Evolutionary conservation across 148 eudicot species (phyloP), one percentile per base, ranked within the genome.

Genomic region (Fallopia convolvulus): DNA sequence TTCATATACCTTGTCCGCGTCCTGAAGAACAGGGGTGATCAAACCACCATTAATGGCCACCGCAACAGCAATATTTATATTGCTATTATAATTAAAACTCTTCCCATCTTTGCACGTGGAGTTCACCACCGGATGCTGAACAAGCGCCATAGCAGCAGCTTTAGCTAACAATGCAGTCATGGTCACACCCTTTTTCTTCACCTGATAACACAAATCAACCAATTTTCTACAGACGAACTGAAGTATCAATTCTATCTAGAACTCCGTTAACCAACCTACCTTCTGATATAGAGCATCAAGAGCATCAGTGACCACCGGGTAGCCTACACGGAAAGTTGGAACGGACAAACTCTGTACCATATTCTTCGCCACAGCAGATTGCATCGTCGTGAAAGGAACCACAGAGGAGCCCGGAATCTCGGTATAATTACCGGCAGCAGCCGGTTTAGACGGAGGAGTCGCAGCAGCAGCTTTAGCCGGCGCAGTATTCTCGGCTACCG

Each of bases 11-110:
- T 94, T 94, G 53, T 94, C 97, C 46, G 98, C 98, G 85, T 92
- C 95, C 82, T 90, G 98, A 55, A 94, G 89, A 83, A 92, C 98
- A 66, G 98, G 98, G 15, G 98, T 94, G 85, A 94, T 94, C 87
- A 94, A 85, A 14, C 98, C 98, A 41, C 92, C 98, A 82, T 92
- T 89, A 46, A 94, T 92, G 2, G 98, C 93, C 87, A 94, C 98
- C 44, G 98, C 98, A 65, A 90, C 93, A 53, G 98, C 98, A 88
- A 94, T 89, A 79, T 94, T 94, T 47, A 94, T 82, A 77, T 82
- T 94, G 81, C 87, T 86, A 44, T 94, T 94, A 74, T 92, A 92
- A 2, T 93, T 90, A 80, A 92, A 94, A 36, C 89, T 87, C 80
- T 94, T 94, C 15, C 97, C 98, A 83, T 94, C 98, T 83, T 90